Conservation (phyloP, 2,329 filamentous ascomycete genomes). For the Claviceps pusilla region DNA sequence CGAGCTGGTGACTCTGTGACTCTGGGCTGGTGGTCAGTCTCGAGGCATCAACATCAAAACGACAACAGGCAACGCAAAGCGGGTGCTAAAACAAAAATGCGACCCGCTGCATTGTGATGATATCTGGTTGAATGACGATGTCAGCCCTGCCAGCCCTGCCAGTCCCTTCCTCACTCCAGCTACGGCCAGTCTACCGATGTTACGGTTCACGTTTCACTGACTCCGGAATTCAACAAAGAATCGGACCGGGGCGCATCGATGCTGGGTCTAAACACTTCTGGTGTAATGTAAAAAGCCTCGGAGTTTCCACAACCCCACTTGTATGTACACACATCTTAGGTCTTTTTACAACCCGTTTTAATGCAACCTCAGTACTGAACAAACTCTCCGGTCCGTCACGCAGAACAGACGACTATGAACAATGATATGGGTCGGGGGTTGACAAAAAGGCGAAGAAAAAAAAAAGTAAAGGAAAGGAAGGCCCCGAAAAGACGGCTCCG, state of each 20-base stretch:
- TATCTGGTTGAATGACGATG: background rate
- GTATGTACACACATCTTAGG: background rate
- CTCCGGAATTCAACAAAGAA: background rate
- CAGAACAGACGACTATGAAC: background rate
- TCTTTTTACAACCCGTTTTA: background rate
- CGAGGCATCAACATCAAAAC: too few species aligned
- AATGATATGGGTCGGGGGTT: background rate
- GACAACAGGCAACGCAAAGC: too few species aligned
- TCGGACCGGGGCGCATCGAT: background rate
- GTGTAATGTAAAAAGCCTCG: background rate
- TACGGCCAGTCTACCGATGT: background rate
- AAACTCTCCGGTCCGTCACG: too few species aligned
- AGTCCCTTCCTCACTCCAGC: background rate
- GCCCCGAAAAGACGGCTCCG: background rate
- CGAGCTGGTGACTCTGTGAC: too few species aligned
- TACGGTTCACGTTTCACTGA: background rate
- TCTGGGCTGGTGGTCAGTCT: too few species aligned
- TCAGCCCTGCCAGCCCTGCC: background rate
- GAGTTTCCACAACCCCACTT: background rate
- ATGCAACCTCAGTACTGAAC: too few species aligned
- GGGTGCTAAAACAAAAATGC: too few species aligned
- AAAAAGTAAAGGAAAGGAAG: background rate
- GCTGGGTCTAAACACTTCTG: background rate
- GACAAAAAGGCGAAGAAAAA: background rate
- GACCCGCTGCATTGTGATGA: background rate